Conservation (phyloP, 768 basidiomycete genomes). For the Lactarius sp. region DNA sequence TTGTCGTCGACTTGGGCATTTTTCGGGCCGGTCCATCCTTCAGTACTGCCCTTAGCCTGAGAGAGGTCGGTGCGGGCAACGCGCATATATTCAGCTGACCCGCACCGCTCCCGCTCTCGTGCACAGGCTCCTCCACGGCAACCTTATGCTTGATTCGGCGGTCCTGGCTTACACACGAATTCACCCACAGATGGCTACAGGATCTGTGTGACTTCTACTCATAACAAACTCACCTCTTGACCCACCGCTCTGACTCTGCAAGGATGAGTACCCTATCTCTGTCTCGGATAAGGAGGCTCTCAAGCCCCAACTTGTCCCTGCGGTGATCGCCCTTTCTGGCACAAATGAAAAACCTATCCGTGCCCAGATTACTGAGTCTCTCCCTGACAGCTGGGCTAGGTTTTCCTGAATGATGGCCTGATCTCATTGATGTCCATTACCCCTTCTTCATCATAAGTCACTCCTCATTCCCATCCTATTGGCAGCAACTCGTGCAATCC, state of each 20-base stretch:
- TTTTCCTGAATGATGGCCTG: too few relatives aligned
- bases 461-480: not conserved
- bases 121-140: too few relatives aligned
- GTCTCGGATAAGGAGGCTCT: conserved; percentile 62
- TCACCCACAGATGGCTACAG: conserved; percentile 55
- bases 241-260: too few relatives aligned
- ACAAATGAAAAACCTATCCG: conserved; percentile 67
- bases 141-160: too few relatives aligned
- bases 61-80: too few relatives aligned
- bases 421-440: conserved; percentile 61
- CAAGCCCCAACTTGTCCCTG: too few relatives aligned
- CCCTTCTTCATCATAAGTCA: not conserved
- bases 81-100: too few relatives aligned
- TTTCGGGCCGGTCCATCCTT: too few relatives aligned
- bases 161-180: too few relatives aligned
- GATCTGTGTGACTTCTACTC: conserved; percentile 49
- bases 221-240: not conserved
- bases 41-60: too few relatives aligned
- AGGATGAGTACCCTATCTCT: conserved; percentile 46
- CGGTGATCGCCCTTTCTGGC: conserved; percentile 45
- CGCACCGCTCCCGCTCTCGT: conserved; percentile 21
- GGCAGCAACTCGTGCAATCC: conserved; percentile 68
- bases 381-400: conserved; percentile 71
- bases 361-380: conserved; percentile 89
- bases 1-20: too few relatives aligned